Percentiles rank a stretch among this genome's conserved stretches.
Evolutionary conservation across 768 basidiomycete genomes (phyloP).

Genomic region (Boletellus ananas): DNA sequence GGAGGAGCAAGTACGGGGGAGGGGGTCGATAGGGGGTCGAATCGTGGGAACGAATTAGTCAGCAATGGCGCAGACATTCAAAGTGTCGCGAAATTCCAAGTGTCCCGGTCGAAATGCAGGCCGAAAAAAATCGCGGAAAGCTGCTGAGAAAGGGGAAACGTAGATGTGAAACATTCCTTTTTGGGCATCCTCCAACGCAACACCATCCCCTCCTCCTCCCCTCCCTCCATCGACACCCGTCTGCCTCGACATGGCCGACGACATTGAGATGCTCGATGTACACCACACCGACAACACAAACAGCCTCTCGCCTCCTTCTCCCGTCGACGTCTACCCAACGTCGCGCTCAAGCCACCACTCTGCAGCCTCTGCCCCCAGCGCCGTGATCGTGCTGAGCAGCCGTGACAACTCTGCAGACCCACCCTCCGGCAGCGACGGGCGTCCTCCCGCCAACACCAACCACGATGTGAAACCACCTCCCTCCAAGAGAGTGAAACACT

Average conservation of each 20-base stretch:
- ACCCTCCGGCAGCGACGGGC: constrained; percentile 12
- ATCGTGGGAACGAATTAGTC: constrained; percentile 23
- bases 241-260: constrained; percentile 18
- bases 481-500: constrained; percentile 27
- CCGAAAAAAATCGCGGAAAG: constrained; percentile 26
- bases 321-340: constrained; percentile 2
- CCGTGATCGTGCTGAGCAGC: constrained; percentile 28
- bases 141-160: constrained; percentile 27
- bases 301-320: neutral
- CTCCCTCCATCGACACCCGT: constrained; percentile 15
- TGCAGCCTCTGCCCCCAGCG: constrained; percentile 15
- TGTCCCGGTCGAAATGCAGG: constrained; percentile 19
- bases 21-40: neutral
- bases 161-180: constrained; percentile 34
- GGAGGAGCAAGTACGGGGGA: no score
- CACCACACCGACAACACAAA: neutral
- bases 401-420: constrained; percentile 29
- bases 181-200: constrained; percentile 34
- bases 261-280: constrained; percentile 29
- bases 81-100: constrained; percentile 24
- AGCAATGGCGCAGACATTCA: constrained; percentile 1
- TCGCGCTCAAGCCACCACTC: constrained; percentile 18
- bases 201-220: constrained; percentile 27
- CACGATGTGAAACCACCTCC: constrained; percentile 27
- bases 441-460: constrained; percentile 11